Evolutionary conservation across 306 rosid genomes (phyloP), one percentile per base, ranked within the genome.

Genomic region (Fragaria vesca): DNA sequence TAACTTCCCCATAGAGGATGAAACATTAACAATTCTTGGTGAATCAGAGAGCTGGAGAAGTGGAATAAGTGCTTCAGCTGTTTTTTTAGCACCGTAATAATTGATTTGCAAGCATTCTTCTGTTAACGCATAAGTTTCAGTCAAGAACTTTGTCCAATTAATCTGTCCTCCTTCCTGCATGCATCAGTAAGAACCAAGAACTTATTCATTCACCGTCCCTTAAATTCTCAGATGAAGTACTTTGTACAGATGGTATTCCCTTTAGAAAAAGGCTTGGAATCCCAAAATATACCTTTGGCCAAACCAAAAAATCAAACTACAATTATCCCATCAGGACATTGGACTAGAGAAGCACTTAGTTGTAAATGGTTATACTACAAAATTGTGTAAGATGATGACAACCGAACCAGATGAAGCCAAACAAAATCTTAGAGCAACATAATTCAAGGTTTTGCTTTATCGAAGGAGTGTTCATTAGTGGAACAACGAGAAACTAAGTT

Each of bases 21-120:
- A 73, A 79, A 89, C 86, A 69, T 80, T 88, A 17, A 91, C 90
- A 81, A 89, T 83, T 73, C 60, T 88, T 50, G 92, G 92, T 8
- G 94, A 86, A 24, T 24, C 77, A 6, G 97, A 91, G 28, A 81
- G 66, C 66, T 82, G 87, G 30, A 91, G 92, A 71, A 88, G 87
- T 34, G 90, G 86, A 80, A 83, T 69, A 42, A 89, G 88, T 42
- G 85, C 80, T 81, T 78, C 66, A 4, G 79, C 43, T 8, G 72
- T 70, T 70, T 78, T 76, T 83, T 85, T 91, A 47, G 88, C 79
- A 60, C 94, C 90, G 20, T 82, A 79, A 69, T 85, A 89, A 58
- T 91, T 91, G 69, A 81, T 91, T 82, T 73, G 78, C 24, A 89
- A 43, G 77, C 83, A 69, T 82, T 70, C 82, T 72, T 86, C 89